Base-by-base conservation (phyloP, 306 rosid genomes). In the Fragaria iinumae region DNA sequence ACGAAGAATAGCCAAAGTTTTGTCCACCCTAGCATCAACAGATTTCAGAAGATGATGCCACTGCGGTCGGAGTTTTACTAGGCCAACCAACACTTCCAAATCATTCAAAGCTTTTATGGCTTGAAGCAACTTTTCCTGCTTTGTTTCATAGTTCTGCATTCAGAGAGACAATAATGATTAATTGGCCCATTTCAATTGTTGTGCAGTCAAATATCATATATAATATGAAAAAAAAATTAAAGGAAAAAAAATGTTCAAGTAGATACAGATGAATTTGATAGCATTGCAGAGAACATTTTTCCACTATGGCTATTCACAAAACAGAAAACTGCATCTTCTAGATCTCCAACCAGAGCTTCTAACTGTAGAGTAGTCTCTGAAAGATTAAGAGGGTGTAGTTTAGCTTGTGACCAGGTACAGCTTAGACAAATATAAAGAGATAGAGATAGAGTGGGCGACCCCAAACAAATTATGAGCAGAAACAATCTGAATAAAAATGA, bases 271-370 rank as follows among this genome's bases (percentile, higher is more conserved):
- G 90, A 83, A 80, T 34, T 80, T 45, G 77, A 84, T 67, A 63
- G 80, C 81, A 78, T 89, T 71, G 76, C 74, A 27, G 88, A 77
- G 83, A 89, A 89, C 80, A 80, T 55, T 43, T 73, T 83, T 71
- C 92, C 81, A 8, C 84, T 77, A 45, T 69, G 89, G 82, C 79
- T n/a, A 79, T 87, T 83, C 90, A 85, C 44, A 44, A 86, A 88
- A 77, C 79, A 80, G 76, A 88, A 83, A 69, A 91, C 89, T 79
- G 92, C 87, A 86, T 91, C 97, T 87, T 91, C 97, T 83, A 91
- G 88, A 83, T 91, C 93, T 62, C 97, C 97, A 77, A 89, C 93
- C 75, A 82, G 86, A 80, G 90, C 91, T 84, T 91, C 97, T 83
- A 91, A 88, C 86, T 81, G 88, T 72, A 91, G 64, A 82, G 92